A percentile compares a stretch with the other conserved stretches of the same genome.
phyloP scores from a whole-genome alignment of 2,329 filamentous ascomycete species.

The Verticillium albo-atrum region DNA sequence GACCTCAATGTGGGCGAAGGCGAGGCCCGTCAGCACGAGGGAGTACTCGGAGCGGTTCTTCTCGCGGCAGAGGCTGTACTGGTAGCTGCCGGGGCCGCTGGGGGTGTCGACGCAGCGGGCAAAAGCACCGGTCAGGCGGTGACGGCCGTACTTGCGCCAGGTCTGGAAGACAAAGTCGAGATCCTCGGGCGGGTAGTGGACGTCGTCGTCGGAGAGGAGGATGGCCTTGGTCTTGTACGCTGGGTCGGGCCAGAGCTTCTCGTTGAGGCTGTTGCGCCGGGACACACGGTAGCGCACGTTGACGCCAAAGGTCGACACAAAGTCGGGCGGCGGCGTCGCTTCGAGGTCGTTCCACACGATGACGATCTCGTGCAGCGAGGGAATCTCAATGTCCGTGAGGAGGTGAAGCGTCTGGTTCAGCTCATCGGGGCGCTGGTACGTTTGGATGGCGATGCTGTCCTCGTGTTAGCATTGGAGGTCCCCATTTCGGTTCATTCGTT shows the following conservation, averaged over 20 bases:
- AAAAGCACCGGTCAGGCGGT: constrained; percentile 28
- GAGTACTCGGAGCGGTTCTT: constrained; percentile 22
- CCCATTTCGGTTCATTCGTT: too few relatives aligned
- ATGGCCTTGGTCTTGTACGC: constrained; percentile 31
- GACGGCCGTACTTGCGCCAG: constrained; percentile 32
- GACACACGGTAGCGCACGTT: constrained; percentile 27
- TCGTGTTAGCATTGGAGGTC: too few relatives aligned
- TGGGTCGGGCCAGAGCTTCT: constrained; percentile 31
- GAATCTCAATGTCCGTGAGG: constrained; percentile 21
- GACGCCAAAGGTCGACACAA: constrained; percentile 22
- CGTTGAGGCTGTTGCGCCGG: constrained; percentile 28
- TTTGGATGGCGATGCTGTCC: constrained; percentile 29
- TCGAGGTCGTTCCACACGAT: constrained; percentile 34
- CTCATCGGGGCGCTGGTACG: constrained; percentile 28
- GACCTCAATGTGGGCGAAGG: constrained; percentile 31
- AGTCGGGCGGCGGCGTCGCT: constrained; percentile 20
- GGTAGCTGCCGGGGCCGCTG: constrained; percentile 17
- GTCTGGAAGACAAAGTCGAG: constrained; percentile 35
- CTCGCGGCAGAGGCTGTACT: constrained; percentile 26
- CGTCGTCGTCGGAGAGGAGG: constrained; percentile 34
- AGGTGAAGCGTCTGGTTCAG: constrained; percentile 26
- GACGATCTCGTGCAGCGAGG: constrained; percentile 31
- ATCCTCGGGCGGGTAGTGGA: constrained; percentile 31
- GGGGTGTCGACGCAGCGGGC: constrained; percentile 27
- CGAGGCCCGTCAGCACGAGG: constrained; percentile 31